These are phyloP conservation scores for Crotalaria pallida DNA, from an alignment of 306 rosid species.

Conservation along the genomic window DNA sequence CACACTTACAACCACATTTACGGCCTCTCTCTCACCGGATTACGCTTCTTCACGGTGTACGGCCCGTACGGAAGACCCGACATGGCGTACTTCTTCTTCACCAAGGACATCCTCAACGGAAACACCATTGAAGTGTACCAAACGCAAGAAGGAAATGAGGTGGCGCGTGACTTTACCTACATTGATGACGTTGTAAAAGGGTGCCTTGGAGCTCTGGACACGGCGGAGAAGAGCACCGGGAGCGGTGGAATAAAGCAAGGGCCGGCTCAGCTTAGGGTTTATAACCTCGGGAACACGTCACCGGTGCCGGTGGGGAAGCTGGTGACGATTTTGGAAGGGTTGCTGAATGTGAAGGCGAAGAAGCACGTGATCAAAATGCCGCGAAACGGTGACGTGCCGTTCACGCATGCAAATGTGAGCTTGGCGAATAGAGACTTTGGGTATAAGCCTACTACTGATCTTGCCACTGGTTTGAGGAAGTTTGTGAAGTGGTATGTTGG, in stretches of 20 bases:
- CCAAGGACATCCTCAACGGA: conserved; percentile 44
- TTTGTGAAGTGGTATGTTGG: conserved; percentile 62
- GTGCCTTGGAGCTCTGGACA: conserved; percentile 47
- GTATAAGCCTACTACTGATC: conserved; percentile 53
- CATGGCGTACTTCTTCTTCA: conserved; percentile 65
- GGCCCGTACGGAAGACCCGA: conserved; percentile 59
- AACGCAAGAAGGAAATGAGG: conserved; percentile 47
- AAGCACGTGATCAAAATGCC: conserved; percentile 56
- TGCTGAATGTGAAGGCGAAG: conserved; percentile 42
- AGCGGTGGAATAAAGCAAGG: conserved; percentile 51
- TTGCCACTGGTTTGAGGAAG: conserved; percentile 51
- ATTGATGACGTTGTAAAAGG: conserved; percentile 56
- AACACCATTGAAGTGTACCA: conserved; percentile 39
- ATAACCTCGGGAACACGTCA: conserved; percentile 56
- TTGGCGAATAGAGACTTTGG: conserved; percentile 44
- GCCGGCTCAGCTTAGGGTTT: conserved; percentile 46
- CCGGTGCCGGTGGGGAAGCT: conserved; percentile 56
- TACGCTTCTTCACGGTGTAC: conserved; percentile 57
- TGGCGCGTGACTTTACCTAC: conserved; percentile 66
- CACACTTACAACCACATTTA: conserved; percentile 56
- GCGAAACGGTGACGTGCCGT: conserved; percentile 64
- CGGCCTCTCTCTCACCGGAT: conserved; percentile 46
- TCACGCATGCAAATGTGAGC: conserved; percentile 61
- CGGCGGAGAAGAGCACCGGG: conserved; percentile 55
- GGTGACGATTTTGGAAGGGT: conserved; percentile 39